These are phyloP conservation scores for Saccharomycopsis fibuligera DNA, from an alignment of 805 yeast genomes.

Conservation along the genomic window DNA sequence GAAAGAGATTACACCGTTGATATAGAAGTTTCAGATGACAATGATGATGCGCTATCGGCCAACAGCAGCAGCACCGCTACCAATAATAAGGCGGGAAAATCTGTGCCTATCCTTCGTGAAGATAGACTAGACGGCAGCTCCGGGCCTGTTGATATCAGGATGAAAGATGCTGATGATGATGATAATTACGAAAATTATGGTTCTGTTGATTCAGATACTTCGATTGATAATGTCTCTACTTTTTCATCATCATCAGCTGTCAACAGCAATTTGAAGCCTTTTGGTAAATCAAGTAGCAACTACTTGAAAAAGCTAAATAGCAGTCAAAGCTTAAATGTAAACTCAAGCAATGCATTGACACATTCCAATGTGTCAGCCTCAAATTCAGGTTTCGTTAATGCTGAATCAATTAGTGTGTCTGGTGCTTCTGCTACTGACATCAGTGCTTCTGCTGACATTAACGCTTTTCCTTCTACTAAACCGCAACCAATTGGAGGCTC, in stretches of 20 bases:
- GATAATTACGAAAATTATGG: conserved; percentile 9
- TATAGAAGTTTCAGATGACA: too few relatives aligned
- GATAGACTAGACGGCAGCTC: too few relatives aligned
- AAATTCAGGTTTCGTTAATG: too few relatives aligned
- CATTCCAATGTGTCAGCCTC: too few relatives aligned
- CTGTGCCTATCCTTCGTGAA: too few relatives aligned
- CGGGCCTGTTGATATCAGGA: conserved; percentile 8
- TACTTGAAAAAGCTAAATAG: neutral
- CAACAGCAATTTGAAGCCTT: neutral
- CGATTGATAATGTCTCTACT: conserved; percentile 17
- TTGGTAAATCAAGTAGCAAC: neutral
- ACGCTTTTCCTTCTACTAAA: neutral
- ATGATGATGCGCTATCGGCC: too few relatives aligned
- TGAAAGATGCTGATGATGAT: conserved; percentile 14
- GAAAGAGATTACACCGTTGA: too few relatives aligned
- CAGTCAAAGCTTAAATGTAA: neutral
- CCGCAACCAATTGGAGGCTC: too few relatives aligned
- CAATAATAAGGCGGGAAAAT: too few relatives aligned
- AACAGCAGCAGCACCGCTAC: too few relatives aligned
- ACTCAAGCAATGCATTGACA: too few relatives aligned
- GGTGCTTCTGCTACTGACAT: neutral
- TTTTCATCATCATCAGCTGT: conserved; percentile 11
- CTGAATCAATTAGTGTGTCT: neutral
- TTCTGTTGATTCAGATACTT: conserved; percentile 18
- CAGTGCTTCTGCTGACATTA: neutral